phyloP scores from a whole-genome alignment of 495 filamentous ascomycete species.

The Xylaria curta region DNA sequence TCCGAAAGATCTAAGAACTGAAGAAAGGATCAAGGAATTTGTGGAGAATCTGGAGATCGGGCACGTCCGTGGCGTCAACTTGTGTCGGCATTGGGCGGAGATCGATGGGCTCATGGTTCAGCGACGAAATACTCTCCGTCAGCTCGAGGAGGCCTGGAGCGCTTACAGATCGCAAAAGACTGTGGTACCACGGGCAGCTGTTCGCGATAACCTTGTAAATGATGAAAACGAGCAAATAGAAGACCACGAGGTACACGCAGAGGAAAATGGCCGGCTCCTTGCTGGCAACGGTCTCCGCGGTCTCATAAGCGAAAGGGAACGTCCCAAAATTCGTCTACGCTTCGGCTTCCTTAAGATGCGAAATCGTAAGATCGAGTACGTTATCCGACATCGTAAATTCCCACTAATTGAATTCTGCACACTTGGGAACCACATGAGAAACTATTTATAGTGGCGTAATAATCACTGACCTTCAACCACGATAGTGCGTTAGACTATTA shows the following conservation, averaged over 20 bases:
- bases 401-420: background rate
- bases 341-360: conserved; percentile 79
- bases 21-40: conserved; percentile 83
- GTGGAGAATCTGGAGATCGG: conserved; percentile 89
- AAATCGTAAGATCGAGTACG: conserved; percentile 70
- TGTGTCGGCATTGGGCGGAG: conserved; percentile 88
- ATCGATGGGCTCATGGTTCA: conserved; percentile 78
- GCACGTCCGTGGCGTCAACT: conserved; percentile 86
- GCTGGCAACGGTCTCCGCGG: conserved; percentile 44
- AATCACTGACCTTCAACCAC: conserved; percentile 8
- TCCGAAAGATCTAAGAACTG: conserved; percentile 76
- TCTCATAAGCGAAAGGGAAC: conserved; percentile 39
- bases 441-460: background rate
- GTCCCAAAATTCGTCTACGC: conserved; percentile 78
- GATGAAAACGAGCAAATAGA: conserved; percentile 14
- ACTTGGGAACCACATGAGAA: background rate
- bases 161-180: conserved; percentile 57
- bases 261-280: conserved; percentile 59
- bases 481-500: conserved; percentile 83
- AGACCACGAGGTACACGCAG: conserved; percentile 51
- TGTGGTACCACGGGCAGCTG: conserved; percentile 1
- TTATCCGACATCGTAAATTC: background rate
- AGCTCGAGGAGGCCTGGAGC: conserved; percentile 86
- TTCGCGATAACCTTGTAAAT: background rate
- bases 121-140: conserved; percentile 67